Evolutionary conservation across 257 asterid genomes (phyloP), one percentile per base, ranked within the genome.

Genomic region (Nicotiana undulata): DNA sequence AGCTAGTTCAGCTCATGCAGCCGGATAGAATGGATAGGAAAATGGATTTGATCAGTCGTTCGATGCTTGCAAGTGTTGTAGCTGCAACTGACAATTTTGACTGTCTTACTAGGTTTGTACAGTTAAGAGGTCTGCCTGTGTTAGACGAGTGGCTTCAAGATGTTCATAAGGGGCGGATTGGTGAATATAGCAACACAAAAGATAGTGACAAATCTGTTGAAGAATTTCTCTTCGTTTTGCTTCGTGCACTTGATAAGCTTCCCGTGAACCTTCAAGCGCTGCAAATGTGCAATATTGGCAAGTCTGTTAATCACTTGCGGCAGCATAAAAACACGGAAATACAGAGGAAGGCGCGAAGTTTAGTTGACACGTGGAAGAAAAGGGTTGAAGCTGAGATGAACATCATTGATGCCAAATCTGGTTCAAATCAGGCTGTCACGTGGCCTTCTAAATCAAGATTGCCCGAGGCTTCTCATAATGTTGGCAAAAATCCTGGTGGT

Each of bases 61-160:
- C 92, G 75, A 89, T 93, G 88, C 91, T 93, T 80, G 93, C 92
- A 18, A 83, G 88, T 83, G 97, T 92, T 53, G 81, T 95, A 53
- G 97, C 97, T 82, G 86, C 90, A 37, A 95, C 99, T 9, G 97
- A 93, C 29, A 91, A 87, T 85, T 87, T 83, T 46, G 99, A 93
- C 40, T 93, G 96, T 86, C 95, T 93, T 20, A 85, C 84, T 81
- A 88, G 88, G 79, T 95, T 95, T 86, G 90, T 95, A 79, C 93
- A 92, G 84, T 90, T 89, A 66, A 89, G 84, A 76, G 99, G 99
- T 53, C 86, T 95, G 28, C 85, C 90, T 80, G 88, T 95, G 44
- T 86, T 95, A 75, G 98, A 95, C 67, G 95, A 92, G 65, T 95
- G 99, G 99, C 96, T 95, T 29, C 97, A 95, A 90, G 98, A 95